Percentiles rank a stretch among this genome's conserved stretches.
Evolutionary conservation across 345 rosid species (phyloP).

Genomic region (Bruguiera parviflora): DNA sequence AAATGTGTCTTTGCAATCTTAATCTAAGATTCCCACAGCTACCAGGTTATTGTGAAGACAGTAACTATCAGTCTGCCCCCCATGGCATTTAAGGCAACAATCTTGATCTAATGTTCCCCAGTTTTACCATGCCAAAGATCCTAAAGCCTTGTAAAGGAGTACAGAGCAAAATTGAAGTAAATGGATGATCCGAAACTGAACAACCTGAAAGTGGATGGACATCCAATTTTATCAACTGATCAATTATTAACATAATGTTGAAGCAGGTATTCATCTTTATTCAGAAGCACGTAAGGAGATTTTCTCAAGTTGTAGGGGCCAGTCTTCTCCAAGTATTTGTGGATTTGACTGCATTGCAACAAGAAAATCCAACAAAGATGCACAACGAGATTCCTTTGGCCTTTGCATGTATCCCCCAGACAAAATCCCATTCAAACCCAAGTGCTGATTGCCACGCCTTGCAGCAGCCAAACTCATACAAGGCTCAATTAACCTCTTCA

Average conservation of each 20-base stretch:
- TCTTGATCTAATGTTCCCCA: too few species aligned
- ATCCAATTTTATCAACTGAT: constrained; percentile 11
- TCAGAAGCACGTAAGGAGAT: constrained; percentile 44
- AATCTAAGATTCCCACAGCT: too few species aligned
- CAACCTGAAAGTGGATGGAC: background rate
- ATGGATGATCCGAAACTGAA: too few species aligned
- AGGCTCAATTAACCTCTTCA: constrained; percentile 72
- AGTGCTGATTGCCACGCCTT: constrained; percentile 28
- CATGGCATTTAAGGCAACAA: too few species aligned
- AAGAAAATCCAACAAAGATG: constrained; percentile 55
- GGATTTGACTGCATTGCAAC: constrained; percentile 64
- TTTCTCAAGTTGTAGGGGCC: constrained; percentile 69
- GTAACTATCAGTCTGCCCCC: too few species aligned
- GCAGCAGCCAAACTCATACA: constrained; percentile 57
- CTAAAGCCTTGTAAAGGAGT: too few species aligned
- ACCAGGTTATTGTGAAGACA: too few species aligned
- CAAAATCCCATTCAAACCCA: constrained; percentile 24
- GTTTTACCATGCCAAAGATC: too few species aligned
- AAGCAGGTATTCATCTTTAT: constrained; percentile 24
- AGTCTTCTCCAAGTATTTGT: constrained; percentile 60
- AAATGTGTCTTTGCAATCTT: too few species aligned
- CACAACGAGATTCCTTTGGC: constrained; percentile 26
- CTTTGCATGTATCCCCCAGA: constrained; percentile 25
- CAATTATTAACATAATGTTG: constrained; percentile 11
- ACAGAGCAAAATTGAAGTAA: too few species aligned